A percentile compares a stretch with the other conserved stretches of the same genome.
phyloP scores from a whole-genome alignment of 129 eudicot genomes.

The Helianthus tuberosus region DNA sequence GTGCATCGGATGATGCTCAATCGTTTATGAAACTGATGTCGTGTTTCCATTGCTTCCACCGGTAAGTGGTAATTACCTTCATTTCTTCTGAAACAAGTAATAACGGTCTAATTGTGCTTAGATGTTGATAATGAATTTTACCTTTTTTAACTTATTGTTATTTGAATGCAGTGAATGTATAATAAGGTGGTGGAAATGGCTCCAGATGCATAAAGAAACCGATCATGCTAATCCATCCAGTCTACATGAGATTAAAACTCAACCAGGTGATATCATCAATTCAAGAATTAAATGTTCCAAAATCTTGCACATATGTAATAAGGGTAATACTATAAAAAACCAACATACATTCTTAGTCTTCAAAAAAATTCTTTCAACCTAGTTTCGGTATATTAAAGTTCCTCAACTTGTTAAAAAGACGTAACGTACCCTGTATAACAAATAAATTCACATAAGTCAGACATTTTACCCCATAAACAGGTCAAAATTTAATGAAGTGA shows the following conservation, averaged over 20 bases:
- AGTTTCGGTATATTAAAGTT: background rate
- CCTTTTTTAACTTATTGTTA: background rate
- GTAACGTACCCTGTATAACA: too few species aligned
- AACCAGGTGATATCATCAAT: constrained; percentile 36
- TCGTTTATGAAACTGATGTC: constrained; percentile 97
- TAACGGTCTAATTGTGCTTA: background rate
- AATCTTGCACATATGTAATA: background rate
- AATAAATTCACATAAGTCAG: background rate
- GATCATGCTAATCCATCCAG: constrained; percentile 33
- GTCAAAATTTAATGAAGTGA: background rate
- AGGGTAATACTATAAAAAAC: background rate
- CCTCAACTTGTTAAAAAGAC: background rate
- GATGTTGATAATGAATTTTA: background rate
- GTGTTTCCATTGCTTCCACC: constrained; percentile 91
- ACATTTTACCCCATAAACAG: background rate
- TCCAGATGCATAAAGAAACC: constrained; percentile 49
- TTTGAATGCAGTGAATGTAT: constrained; percentile 73
- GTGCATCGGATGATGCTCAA: constrained; percentile 30
- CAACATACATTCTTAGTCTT: background rate
- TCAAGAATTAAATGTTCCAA: background rate
- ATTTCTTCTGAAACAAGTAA: background rate
- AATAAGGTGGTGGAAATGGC: constrained; percentile 91
- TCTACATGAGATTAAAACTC: constrained; percentile 29
- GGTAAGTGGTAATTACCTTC: constrained; percentile 63
- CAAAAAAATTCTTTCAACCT: background rate